phyloP scores from a whole-genome alignment of 495 filamentous ascomycete genomes.

The Podospora didyma region DNA sequence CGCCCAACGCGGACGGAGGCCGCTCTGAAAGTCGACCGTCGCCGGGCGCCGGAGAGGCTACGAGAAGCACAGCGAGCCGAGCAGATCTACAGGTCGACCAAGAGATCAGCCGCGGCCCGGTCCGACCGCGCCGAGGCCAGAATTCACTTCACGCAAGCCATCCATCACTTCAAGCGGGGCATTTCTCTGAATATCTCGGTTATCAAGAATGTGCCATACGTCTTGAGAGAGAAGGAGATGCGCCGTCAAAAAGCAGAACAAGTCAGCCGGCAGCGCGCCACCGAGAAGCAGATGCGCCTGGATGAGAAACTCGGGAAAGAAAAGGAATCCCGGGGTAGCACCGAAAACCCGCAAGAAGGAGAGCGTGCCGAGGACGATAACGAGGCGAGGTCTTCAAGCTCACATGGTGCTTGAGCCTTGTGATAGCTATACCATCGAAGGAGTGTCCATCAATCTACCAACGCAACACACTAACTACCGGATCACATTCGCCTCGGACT shows the following conservation, averaged over 20 bases:
- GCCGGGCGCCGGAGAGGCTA: constrained; percentile 19
- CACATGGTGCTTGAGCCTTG: no score
- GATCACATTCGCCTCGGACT: no score
- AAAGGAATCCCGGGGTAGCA: neutral
- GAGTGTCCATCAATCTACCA: no score
- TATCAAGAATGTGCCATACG: constrained; percentile 13
- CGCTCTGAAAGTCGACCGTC: constrained; percentile 23
- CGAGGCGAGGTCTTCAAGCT: no score
- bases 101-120: constrained; percentile 24
- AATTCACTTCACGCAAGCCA: constrained; percentile 21
- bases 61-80: constrained; percentile 25
- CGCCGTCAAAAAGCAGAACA: neutral
- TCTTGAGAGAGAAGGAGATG: constrained; percentile 18
- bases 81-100: constrained; percentile 23
- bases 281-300: neutral
- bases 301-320: neutral
- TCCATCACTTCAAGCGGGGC: constrained; percentile 20
- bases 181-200: constrained; percentile 12
- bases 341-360: neutral
- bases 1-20: constrained; percentile 19
- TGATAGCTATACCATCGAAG: no score
- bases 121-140: constrained; percentile 22
- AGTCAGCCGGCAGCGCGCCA: neutral
- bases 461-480: no score
- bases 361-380: no score